Evolutionary conservation across 2,329 filamentous ascomycete species (phyloP), one percentile per base, ranked within the genome.

Genomic region (Cladosporium sp.): DNA sequence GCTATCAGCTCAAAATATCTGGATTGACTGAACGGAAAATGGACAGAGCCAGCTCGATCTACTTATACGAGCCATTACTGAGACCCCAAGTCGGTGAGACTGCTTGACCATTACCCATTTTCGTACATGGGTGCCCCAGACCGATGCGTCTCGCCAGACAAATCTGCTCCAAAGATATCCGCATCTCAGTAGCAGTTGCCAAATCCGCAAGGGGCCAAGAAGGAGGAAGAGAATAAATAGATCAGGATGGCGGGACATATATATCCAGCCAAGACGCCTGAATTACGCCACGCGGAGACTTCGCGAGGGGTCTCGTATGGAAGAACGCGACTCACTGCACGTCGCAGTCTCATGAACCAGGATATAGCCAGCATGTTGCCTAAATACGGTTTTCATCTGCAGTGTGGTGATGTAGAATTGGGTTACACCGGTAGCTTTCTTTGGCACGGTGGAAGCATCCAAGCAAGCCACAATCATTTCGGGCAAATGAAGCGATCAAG

Each of bases 401-500:
- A 34, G 5, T 12, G 3, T 40, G 19, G 15, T 28, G 6, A 20
- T 52, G 14, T 22, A 40, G 14, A 39, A 7, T 12, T 5, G 20
- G 20, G 37, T 40, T 40, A 15, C 37, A n/a, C 19, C 5, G 39
- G 37, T 52, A 25, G 8, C 30, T 52, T 40, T 25, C n/a, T 8
- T n/a, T n/a, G 49, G 19, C 9, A 38, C 17, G 1, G 22, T 45
- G 7, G 5, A 51, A 17, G 34, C 12, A 7, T 19, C 19, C 4
- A 14, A 8, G 40, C 30, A 56, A 49, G 52, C 52, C 52, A 39
- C 52, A 39, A 49, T 49, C 25, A 49, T 38, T 14, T 40, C 52
- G 42, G 54, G 39, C 54, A 42, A 56, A 60, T 58, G 28, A 19
- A 38, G 19, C 17, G 17, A 25, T 3, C 17, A 8, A 50, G 34